Base-by-base conservation (phyloP, 805 yeast species). In the Tetrapisispora fleetii region DNA sequence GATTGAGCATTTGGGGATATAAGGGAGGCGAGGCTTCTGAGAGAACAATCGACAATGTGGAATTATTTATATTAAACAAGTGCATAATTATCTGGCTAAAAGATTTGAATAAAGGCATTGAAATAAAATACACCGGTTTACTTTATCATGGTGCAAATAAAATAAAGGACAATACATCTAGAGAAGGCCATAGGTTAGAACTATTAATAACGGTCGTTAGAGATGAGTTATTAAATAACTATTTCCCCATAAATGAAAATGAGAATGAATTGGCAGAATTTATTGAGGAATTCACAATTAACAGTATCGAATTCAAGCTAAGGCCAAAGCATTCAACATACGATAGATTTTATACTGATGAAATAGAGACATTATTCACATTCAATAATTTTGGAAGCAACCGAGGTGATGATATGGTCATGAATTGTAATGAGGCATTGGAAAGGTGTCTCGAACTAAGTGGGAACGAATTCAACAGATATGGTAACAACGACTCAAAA, bases 41-140 rank as follows among this genome's bases (percentile, higher is more conserved):
- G 14, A 24, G 24, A 40, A 18, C 13, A 4, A 46, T 40, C 19
- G 40, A 40, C 4, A 36, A 52, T 18, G 59, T 58, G 11, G 76
- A 72, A 46, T 39, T 73, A 3, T 73, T 70, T 53, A 67, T 69
- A 1, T 45, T 72, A 44, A 67, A 66, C 45, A 57, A 64, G 5
- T 63, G 67, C 13, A 52, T 73, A 3, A 53, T 72, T 1, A 49
- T 72, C 2, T 73, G 77, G 77, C 63, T 72, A 40, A 57, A 59
- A 30, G 54, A 56, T 8, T 48, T 60, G 32, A 62, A 60, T 3
- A 64, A 59, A 28, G 76, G 76, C 0, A 37, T 72, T 5, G 69
- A 70, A 43, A 45, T 71, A 2, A 68, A 69, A 10, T 71, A 69
- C 52, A 50, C 53, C 7, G 57, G 56, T 41, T 54, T 65, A 1